Conservation (phyloP, 1,139 yeast genomes). For the Protomyces macrosporus region DNA sequence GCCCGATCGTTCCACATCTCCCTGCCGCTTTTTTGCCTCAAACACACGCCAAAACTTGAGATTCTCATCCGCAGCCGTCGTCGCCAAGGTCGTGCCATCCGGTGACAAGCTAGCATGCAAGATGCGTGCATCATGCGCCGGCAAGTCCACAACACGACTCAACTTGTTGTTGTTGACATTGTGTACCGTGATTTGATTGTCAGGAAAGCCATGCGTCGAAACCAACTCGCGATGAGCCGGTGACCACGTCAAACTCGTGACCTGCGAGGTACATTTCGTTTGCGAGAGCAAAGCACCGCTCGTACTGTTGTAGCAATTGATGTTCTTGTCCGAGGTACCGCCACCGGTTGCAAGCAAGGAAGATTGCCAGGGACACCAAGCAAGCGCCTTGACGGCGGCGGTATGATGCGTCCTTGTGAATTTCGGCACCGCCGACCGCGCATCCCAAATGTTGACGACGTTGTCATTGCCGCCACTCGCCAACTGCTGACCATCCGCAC, state of each 20-base stretch:
- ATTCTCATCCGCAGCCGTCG: constrained; percentile 95
- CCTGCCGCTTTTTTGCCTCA: constrained; percentile 44
- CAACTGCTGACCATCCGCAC: constrained; percentile 74
- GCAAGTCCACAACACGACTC: constrained; percentile 81
- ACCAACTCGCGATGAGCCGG: constrained; percentile 73
- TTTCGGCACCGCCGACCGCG: constrained; percentile 66
- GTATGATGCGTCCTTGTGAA: constrained; percentile 74
- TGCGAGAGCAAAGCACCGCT: constrained; percentile 84
- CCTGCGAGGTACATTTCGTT: constrained; percentile 89
- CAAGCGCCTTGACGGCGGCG: constrained; percentile 92
- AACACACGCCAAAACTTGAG: constrained; percentile 91
- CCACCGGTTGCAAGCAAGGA: constrained; percentile 92
- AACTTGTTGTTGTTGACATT: constrained; percentile 53
- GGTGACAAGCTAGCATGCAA: constrained; percentile 81
- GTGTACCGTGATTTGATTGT: constrained; percentile 76
- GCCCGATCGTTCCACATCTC: constrained; percentile 11
- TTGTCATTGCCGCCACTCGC: constrained; percentile 86
- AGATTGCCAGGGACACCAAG: constrained; percentile 89
- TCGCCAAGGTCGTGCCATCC: constrained; percentile 82
- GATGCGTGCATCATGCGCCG: constrained; percentile 87
- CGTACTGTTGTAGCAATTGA: constrained; percentile 92
- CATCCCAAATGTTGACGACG: constrained; percentile 91
- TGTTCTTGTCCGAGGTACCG: constrained; percentile 82
- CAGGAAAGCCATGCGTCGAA: constrained; percentile 92
- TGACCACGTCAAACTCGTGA: constrained; percentile 90